Evolutionary conservation across 805 yeast species (phyloP).

Genomic region (Spathaspora girioi): DNA sequence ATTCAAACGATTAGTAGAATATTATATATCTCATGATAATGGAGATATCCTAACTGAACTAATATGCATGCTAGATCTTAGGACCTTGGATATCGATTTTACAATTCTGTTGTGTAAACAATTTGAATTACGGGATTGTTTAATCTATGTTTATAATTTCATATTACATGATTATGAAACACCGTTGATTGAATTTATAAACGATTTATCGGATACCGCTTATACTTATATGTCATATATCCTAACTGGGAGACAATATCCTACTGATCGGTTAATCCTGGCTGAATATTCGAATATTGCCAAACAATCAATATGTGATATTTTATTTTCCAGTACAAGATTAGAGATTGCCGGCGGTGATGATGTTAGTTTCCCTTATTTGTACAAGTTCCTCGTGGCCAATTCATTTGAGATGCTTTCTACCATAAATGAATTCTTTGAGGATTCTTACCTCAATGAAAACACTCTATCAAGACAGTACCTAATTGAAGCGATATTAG

Average conservation of each 20-base stretch:
- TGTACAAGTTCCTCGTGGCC: constrained; percentile 51
- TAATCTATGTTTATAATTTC: constrained; percentile 67
- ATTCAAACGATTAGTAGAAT: constrained; percentile 57
- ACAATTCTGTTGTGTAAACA: constrained; percentile 60
- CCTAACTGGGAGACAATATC: constrained; percentile 77
- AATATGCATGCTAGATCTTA: constrained; percentile 64
- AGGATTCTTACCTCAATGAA: constrained; percentile 71
- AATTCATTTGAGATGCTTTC: constrained; percentile 60
- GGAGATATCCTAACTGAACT: constrained; percentile 59
- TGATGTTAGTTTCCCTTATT: constrained; percentile 67
- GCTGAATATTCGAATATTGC: constrained; percentile 28
- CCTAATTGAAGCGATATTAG: constrained; percentile 67
- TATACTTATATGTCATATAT: constrained; percentile 60
- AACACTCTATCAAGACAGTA: constrained; percentile 70
- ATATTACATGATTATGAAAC: constrained; percentile 67
- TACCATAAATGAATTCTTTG: constrained; percentile 77
- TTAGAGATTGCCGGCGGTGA: constrained; percentile 18
- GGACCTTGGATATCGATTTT: constrained; percentile 71
- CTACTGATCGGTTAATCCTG: constrained; percentile 53
- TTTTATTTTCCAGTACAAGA: constrained; percentile 57
- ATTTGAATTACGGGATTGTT: constrained; percentile 56
- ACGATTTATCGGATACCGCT: constrained; percentile 17
- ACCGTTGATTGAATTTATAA: constrained; percentile 62
- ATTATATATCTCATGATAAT: constrained; percentile 37
- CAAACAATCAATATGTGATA: constrained; percentile 49